Evolutionary conservation across 768 basidiomycete genomes (phyloP), one percentile per base, ranked within the genome.

Genomic region (Cubamyces sp.): DNA sequence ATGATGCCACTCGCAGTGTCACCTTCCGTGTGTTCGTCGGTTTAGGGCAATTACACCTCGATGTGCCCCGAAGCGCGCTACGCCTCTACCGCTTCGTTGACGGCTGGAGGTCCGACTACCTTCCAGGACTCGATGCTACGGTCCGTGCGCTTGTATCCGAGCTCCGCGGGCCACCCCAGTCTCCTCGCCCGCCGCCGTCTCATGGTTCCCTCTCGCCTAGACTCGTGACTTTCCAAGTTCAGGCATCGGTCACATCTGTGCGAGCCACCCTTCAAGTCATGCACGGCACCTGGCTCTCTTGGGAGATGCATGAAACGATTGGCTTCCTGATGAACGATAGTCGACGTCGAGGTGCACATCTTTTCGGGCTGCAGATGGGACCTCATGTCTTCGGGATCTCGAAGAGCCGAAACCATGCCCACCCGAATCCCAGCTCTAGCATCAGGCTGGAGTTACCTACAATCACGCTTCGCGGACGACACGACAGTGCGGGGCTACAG

Each of bases 281-380:
- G 88, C 90, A 87, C 62, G 91, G 91, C 19, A 94, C 91, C 1
- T 94, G 92, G 92, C 74, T 94, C 34, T 87, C 89, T 8, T 92
- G 87, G 90, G 83, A 87, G 59, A 74, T 86, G 21, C 77, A 82
- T 57, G 76, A 85, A 53, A 80, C 77, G 0, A 73, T 84, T 8
- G 74, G 73, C 1, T 86, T 85, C 67, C 42, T 82, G 28, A 34
- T 49, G 19, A 50, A 59, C 30, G 64, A 65, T 25, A 41, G n/a
- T 26, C 64, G 64, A 12, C 73, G 76, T 9, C 77, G 74, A 45
- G 63, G 71, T 48, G 70, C 69, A 9, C 76, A 79, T 56, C 73
- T 78, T 3, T 90, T 91, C 70, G 92, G 91, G 8, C 65, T 90
- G 16, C 88, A 87, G 70, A 74, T 87, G 43, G 77, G 79, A 7